A percentile compares a stretch with the other conserved stretches of the same genome.
Evolutionary conservation across 2,329 filamentous ascomycete species (phyloP).

Genomic region (Neospermospora avenae): DNA sequence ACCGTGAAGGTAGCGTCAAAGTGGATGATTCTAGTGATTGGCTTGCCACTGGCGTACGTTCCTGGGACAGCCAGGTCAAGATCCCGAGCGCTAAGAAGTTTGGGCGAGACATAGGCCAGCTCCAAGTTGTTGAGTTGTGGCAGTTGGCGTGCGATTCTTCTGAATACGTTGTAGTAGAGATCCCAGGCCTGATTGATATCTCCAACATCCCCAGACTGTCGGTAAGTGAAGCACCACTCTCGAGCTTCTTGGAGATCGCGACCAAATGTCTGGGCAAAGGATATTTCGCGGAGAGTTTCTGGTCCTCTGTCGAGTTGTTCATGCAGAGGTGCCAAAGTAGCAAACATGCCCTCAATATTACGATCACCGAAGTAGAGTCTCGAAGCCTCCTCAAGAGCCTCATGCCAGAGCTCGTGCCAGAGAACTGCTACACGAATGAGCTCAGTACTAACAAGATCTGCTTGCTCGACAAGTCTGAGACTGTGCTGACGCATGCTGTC

Average conservation of each 20-base stretch:
- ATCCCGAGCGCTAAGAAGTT: slow-evolving; percentile 78
- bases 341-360: slow-evolving; percentile 97
- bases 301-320: slow-evolving; percentile 87
- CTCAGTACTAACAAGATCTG: slow-evolving; percentile 91
- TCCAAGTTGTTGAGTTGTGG: slow-evolving; percentile 91
- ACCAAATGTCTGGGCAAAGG: slow-evolving; percentile 95
- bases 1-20: slow-evolving; percentile 90
- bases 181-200: slow-evolving; percentile 99
- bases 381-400: slow-evolving; percentile 94
- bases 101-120: slow-evolving; percentile 94
- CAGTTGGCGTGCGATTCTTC: slow-evolving; percentile 88
- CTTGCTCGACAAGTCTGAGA: slow-evolving; percentile 87
- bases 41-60: slow-evolving; percentile 76
- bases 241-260: slow-evolving; percentile 91
- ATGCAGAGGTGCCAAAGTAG: slow-evolving; percentile 83
- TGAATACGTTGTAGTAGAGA: slow-evolving; percentile 97
- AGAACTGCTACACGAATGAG: slow-evolving; percentile 94
- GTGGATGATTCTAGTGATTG: slow-evolving; percentile 79
- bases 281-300: slow-evolving; percentile 91
- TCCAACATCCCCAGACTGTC: slow-evolving; percentile 81
- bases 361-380: slow-evolving; percentile 95
- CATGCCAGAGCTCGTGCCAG: slow-evolving; percentile 99
- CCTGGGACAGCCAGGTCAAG: slow-evolving; percentile 94
- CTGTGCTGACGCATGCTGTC: slow-evolving; percentile 97
- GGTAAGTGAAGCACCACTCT: slow-evolving; percentile 93